Evolutionary conservation across 345 rosid genomes (phyloP).

Genomic region (Citrus medica): DNA sequence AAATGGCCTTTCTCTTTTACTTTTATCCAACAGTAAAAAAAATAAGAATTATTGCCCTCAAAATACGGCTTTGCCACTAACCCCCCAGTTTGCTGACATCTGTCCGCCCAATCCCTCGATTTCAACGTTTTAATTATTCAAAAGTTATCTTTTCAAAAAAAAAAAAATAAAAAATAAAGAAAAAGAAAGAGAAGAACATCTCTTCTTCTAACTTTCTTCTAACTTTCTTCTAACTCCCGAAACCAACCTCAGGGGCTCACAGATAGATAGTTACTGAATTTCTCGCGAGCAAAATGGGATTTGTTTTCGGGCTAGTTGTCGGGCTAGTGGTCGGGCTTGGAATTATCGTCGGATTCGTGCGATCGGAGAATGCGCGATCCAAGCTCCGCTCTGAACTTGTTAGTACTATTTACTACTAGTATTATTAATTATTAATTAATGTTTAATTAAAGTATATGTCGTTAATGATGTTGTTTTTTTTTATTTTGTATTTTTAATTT

Average conservation of each 20-base stretch:
- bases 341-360: conserved; percentile 70
- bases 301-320: conserved; percentile 59
- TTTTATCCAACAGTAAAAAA: no score
- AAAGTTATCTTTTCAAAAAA: no score
- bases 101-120: not conserved
- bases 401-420: conserved; percentile 18
- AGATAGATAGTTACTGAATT: not conserved
- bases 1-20: not conserved
- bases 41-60: not conserved
- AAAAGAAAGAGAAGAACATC: not conserved
- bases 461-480: not conserved
- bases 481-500: no score
- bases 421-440: not conserved
- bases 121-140: not conserved
- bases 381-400: conserved; percentile 76
- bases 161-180: not conserved
- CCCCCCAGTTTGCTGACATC: not conserved
- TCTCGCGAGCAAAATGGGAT: conserved; percentile 45
- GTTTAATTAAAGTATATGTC: no score
- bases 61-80: not conserved
- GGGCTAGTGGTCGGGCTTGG: conserved; percentile 70
- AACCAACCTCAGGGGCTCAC: conserved; percentile 10
- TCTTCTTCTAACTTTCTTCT: not conserved
- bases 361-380: conserved; percentile 82
- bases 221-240: not conserved